A percentile compares a stretch with the other conserved stretches of the same genome.
phyloP scores from a whole-genome alignment of 768 basidiomycete genomes.

The Tylopilus felleus region DNA sequence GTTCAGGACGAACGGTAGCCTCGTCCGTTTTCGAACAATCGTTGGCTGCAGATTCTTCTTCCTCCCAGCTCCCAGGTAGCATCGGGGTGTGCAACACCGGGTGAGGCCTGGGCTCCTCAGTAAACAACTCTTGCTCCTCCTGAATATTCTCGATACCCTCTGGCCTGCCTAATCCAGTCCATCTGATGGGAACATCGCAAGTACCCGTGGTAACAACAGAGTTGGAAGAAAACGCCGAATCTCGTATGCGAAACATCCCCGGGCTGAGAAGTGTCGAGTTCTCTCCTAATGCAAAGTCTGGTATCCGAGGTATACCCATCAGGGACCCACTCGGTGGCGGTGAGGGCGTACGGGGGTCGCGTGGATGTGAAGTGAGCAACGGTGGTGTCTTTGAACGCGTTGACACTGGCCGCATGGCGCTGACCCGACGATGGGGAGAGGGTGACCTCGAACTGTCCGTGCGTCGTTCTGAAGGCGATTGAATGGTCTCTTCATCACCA shows the following conservation, averaged over 20 bases:
- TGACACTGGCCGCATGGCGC: constrained; percentile 33
- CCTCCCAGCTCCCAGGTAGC: constrained; percentile 56
- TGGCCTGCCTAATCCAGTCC: constrained; percentile 48
- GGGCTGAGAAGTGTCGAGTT: constrained; percentile 47
- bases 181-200: constrained; percentile 56
- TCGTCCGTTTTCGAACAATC: constrained; percentile 28
- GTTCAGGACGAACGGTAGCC: constrained; percentile 24
- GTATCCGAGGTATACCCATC: constrained; percentile 16
- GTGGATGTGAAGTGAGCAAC: constrained; percentile 29
- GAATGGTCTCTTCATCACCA: constrained; percentile 17
- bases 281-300: constrained; percentile 23
- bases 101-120: constrained; percentile 23
- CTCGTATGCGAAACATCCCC: constrained; percentile 53
- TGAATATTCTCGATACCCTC: constrained; percentile 38
- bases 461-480: constrained; percentile 17
- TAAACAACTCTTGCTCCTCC: constrained; percentile 31
- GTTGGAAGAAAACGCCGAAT: constrained; percentile 57
- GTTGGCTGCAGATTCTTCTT: constrained; percentile 39
- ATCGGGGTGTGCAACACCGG: constrained; percentile 33
- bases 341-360: constrained; percentile 25
- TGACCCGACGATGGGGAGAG: constrained; percentile 24
- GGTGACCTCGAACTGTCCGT: constrained; percentile 21
- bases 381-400: constrained; percentile 42
- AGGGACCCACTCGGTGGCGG: constrained; percentile 17
- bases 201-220: constrained; percentile 42